These are phyloP conservation scores for Amaranthus hypochondriacus DNA, from an alignment of 148 eudicot genomes.

Conservation along the genomic window DNA sequence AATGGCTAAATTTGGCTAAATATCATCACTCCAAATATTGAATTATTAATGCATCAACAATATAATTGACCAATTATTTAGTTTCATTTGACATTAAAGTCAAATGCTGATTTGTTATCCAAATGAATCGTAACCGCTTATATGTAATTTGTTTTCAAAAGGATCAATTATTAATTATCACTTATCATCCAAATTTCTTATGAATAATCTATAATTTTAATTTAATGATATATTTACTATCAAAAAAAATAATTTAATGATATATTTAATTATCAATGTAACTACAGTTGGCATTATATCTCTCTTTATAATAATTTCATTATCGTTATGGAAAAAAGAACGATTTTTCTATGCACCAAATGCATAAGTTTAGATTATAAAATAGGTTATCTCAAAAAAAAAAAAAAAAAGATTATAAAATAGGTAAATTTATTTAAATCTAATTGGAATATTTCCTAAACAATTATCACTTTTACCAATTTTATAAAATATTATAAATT, in stretches of 20 bases:
- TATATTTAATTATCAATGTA: not conserved
- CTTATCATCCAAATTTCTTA: not conserved
- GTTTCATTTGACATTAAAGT: no score
- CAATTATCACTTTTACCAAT: no score
- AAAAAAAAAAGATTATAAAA: not conserved
- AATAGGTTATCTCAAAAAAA: not conserved
- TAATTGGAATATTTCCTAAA: no score
- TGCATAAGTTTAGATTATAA: not conserved
- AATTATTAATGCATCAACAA: no score
- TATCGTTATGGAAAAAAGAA: not conserved
- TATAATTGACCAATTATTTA: no score
- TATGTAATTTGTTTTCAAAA: not conserved
- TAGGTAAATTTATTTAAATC: not conserved
- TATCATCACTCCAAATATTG: no score
- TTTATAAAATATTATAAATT: no score
- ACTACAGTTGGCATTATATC: constrained; percentile 7
- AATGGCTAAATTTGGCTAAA: no score
- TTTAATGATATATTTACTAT: not conserved
- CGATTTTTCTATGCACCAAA: not conserved
- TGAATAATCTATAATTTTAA: not conserved
- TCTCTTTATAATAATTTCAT: not conserved
- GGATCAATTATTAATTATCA: not conserved
- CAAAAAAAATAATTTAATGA: no score
- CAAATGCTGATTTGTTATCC: not conserved
- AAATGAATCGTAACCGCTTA: constrained; percentile 12